Evolutionary conservation across 2,329 filamentous ascomycete species (phyloP).

Genomic region (Blumeria hordei): DNA sequence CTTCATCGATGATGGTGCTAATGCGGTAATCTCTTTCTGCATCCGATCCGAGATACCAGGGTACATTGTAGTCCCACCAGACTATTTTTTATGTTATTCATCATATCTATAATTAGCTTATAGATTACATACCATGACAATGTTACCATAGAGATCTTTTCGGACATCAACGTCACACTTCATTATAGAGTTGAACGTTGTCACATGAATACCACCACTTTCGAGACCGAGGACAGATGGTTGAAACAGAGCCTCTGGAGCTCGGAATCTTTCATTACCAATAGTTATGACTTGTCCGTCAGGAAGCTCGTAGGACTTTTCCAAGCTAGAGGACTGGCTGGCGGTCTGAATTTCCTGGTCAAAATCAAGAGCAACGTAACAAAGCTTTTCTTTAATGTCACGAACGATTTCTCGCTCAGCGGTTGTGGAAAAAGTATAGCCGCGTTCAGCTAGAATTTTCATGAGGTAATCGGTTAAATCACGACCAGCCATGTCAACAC

Average conservation of each 20-base stretch:
- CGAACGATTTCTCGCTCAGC: slow-evolving; percentile 99
- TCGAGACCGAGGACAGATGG: slow-evolving; percentile 95
- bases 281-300: slow-evolving; percentile 99
- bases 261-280: slow-evolving; percentile 99
- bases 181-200: slow-evolving; percentile 99
- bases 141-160: slow-evolving; percentile 99
- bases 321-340: slow-evolving; percentile 91
- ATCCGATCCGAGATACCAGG: slow-evolving; percentile 99
- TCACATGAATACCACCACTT: slow-evolving; percentile 96
- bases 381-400: slow-evolving; percentile 99
- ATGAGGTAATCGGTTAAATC: slow-evolving; percentile 99
- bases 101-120: neutral
- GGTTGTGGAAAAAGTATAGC: slow-evolving; percentile 98
- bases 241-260: slow-evolving; percentile 98
- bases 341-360: slow-evolving; percentile 99
- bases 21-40: slow-evolving; percentile 99
- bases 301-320: slow-evolving; percentile 99
- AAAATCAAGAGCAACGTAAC: slow-evolving; percentile 98
- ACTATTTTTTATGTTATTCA: slow-evolving; percentile 27
- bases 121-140: slow-evolving; percentile 72
- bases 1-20: slow-evolving; percentile 99
- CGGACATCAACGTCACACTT: slow-evolving; percentile 99
- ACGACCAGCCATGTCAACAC: slow-evolving; percentile 99
- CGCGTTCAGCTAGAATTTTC: slow-evolving; percentile 99
- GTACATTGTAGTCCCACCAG: slow-evolving; percentile 99